Conservation (phyloP, 257 asterid species). For the Fraxinus quadrangulata region DNA sequence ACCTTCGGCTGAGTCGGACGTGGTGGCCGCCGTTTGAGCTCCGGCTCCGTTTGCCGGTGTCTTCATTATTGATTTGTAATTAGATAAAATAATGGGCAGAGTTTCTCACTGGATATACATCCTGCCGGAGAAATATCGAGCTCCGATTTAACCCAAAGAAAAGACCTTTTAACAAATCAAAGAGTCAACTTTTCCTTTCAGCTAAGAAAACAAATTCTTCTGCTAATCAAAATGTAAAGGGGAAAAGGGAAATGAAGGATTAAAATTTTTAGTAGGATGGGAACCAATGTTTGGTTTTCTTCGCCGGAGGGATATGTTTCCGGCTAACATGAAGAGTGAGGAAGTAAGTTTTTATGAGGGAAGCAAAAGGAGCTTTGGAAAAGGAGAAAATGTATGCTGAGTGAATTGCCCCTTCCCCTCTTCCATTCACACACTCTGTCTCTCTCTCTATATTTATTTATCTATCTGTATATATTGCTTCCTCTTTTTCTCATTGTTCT, state of each 20-base stretch:
- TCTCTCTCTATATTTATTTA: background rate
- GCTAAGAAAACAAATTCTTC: background rate
- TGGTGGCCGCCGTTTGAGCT: slow-evolving; percentile 35
- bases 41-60: slow-evolving; percentile 45
- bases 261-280: too few relatives aligned
- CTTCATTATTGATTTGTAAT: slow-evolving; percentile 45
- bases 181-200: background rate
- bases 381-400: slow-evolving; percentile 42
- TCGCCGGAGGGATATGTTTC: slow-evolving; percentile 20
- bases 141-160: background rate
- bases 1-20: slow-evolving; percentile 60
- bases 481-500: background rate
- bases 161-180: background rate
- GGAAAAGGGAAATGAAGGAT: background rate
- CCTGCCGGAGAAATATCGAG: background rate
- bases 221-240: background rate
- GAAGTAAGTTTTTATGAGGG: slow-evolving; percentile 9
- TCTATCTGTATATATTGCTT: background rate
- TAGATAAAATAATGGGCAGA: slow-evolving; percentile 12
- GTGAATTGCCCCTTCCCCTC: slow-evolving; percentile 41
- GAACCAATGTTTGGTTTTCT: too few relatives aligned
- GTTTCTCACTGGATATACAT: slow-evolving; percentile 34
- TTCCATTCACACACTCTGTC: slow-evolving; percentile 1
- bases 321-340: slow-evolving; percentile 15
- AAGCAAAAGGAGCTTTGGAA: slow-evolving; percentile 48